Evolutionary conservation across 2,329 filamentous ascomycete genomes (phyloP), one percentile per base, ranked within the genome.

Genomic region (Apiospora koreana): DNA sequence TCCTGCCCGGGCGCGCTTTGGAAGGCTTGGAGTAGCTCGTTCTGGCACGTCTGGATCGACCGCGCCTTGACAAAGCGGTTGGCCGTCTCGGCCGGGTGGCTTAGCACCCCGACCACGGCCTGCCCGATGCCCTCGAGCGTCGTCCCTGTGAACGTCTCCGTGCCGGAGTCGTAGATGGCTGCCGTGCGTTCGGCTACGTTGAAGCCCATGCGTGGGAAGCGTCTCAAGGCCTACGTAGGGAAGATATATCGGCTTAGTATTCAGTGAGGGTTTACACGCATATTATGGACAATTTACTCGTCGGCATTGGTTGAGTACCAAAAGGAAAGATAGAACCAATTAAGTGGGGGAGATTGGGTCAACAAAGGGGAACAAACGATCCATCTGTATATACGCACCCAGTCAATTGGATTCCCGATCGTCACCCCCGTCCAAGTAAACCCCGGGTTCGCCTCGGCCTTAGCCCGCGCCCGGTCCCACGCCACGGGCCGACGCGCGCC

Each of bases 361-460:
- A 35, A 35, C 35, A 35, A 35, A 35, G 8, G 35, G 35, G 3
- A 35, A 35, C n/a, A n/a, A n/a, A n/a, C n/a, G n/a, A n/a, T n/a
- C n/a, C n/a, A n/a, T n/a, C n/a, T n/a, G n/a, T n/a, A n/a, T n/a
- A n/a, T n/a, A n/a, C 75, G 72, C 67, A 79, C 78, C 78, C 78
- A 79, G 65, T 79, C 77, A 48, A 77, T 77, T 10, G 78, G 78
- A 68, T 79, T 78, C 2, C 78, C 77, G 58, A 75, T 77, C 6
- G 73, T 76, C 65, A 80, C 73, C 12, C 76, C 77, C 9, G 76
- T 80, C 72, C 74, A 80, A 9, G 74, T 79, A 38, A 79, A 78
- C 1, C 62, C 58, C 10, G 72, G 65, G 16, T 75, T 72, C n/a
- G 54, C 58, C 31, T 70, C 66, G 8, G 76, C 74, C 12, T 73